phyloP scores from a whole-genome alignment of 441 rosid genomes.

The Eruca vesicaria region DNA sequence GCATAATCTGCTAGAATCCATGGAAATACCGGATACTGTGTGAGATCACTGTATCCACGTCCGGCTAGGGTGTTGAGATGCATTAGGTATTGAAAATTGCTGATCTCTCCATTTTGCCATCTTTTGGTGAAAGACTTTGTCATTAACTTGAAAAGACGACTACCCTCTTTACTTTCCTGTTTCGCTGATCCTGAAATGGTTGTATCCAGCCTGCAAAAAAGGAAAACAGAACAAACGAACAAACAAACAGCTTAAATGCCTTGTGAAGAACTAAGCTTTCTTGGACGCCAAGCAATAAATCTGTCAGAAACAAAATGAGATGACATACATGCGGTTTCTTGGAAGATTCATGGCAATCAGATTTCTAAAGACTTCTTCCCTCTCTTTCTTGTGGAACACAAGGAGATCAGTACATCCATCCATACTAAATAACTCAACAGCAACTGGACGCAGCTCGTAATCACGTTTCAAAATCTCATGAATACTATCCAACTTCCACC shows the following conservation, averaged over 20 bases:
- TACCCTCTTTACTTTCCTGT: constrained; percentile 87
- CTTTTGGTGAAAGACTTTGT: constrained; percentile 95
- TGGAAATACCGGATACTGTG: constrained; percentile 97
- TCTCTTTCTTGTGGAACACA: constrained; percentile 95
- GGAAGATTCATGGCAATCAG: constrained; percentile 95
- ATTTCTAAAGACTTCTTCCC: constrained; percentile 96
- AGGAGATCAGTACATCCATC: constrained; percentile 98
- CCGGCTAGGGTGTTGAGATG: constrained; percentile 98
- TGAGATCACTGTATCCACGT: constrained; percentile 96
- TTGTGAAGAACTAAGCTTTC: constrained; percentile 10
- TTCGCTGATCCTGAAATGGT: constrained; percentile 91
- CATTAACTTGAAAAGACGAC: constrained; percentile 80
- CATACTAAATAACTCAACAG: constrained; percentile 97
- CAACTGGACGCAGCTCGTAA: constrained; percentile 98
- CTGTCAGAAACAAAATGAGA: background rate
- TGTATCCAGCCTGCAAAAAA: constrained; percentile 72
- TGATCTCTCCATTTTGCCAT: constrained; percentile 86
- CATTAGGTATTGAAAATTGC: constrained; percentile 68
- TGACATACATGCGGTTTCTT: constrained; percentile 79
- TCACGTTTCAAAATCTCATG: constrained; percentile 97
- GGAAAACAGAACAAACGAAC: background rate
- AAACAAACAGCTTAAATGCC: background rate
- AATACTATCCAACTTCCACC: constrained; percentile 92
- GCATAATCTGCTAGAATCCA: constrained; percentile 96
- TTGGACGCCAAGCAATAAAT: background rate